Evolutionary conservation across 345 rosid genomes (phyloP).

Genomic region (Linum lewisii): DNA sequence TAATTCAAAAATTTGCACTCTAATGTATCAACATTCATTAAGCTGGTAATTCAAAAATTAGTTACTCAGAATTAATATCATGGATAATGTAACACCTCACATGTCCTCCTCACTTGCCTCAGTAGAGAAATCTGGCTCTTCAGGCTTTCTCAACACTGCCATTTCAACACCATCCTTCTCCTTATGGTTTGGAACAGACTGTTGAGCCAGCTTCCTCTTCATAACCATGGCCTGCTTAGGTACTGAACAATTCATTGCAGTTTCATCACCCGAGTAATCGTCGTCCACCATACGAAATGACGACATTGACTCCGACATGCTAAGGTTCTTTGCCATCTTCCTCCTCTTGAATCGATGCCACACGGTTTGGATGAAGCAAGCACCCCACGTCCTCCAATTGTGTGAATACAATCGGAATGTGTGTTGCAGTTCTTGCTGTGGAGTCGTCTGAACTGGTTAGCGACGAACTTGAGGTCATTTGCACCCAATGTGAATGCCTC

Average conservation of each 20-base stretch:
- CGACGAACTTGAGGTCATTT: conserved; percentile 46
- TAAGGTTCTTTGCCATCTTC: conserved; percentile 37
- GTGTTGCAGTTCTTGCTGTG: conserved; percentile 96
- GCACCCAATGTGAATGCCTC: conserved; percentile 31
- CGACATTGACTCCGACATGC: conserved; percentile 29
- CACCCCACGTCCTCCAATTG: conserved; percentile 97
- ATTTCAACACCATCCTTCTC: conserved; percentile 41
- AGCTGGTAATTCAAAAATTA: too few relatives aligned
- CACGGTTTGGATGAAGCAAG: conserved; percentile 89
- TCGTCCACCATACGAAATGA: conserved; percentile 11
- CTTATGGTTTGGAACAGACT: conserved; percentile 64
- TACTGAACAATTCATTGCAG: conserved; percentile 16
- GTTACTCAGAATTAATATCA: too few relatives aligned
- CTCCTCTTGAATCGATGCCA: conserved; percentile 76
- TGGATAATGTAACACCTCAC: too few relatives aligned
- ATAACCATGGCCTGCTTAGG: conserved; percentile 36
- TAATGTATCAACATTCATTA: too few relatives aligned
- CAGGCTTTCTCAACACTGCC: conserved; percentile 59
- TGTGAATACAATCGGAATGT: conserved; percentile 81
- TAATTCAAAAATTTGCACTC: too few relatives aligned
- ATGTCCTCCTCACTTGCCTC: conserved; percentile 36
- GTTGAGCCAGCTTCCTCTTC: conserved; percentile 53
- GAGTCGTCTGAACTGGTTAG: conserved; percentile 79
- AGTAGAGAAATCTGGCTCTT: conserved; percentile 67
- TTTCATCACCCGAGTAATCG: conserved; percentile 7